Evolutionary conservation across 345 rosid species (phyloP).

Genomic region (Noccaea caerulescens): DNA sequence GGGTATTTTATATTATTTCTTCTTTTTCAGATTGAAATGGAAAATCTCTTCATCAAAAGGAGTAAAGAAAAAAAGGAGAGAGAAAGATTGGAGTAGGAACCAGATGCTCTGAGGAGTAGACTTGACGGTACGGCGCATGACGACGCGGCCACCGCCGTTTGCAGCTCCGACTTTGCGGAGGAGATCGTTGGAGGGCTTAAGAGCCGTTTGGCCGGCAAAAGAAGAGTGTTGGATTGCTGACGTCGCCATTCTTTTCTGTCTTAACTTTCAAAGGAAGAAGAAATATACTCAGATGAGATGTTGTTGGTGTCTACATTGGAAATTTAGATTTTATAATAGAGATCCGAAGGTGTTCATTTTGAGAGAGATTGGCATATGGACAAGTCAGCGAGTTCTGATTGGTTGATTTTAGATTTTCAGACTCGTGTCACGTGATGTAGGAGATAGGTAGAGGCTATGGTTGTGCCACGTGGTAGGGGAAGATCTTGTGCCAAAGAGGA

Average conservation of each 20-base stretch:
- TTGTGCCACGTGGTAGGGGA: slow-evolving; percentile 7
- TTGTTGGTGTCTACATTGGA: background rate
- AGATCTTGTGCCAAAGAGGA: slow-evolving; percentile 15
- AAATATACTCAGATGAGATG: slow-evolving; percentile 17
- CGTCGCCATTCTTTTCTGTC: slow-evolving; percentile 61
- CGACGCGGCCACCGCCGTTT: slow-evolving; percentile 60
- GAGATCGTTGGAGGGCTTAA: slow-evolving; percentile 71
- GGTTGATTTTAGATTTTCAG: slow-evolving; percentile 35
- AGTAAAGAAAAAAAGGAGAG: no score
- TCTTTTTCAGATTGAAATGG: no score
- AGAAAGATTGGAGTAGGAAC: slow-evolving; percentile 41
- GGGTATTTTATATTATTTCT: no score
- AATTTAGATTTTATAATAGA: slow-evolving; percentile 15
- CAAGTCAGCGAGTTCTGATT: slow-evolving; percentile 22
- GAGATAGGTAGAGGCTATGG: slow-evolving; percentile 14
- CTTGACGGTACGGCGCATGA: slow-evolving; percentile 87
- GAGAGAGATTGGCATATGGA: background rate
- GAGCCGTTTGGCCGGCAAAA: slow-evolving; percentile 74
- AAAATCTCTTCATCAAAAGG: no score
- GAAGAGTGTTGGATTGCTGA: slow-evolving; percentile 80
- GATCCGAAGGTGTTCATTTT: slow-evolving; percentile 2
- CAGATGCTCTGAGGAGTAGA: slow-evolving; percentile 86
- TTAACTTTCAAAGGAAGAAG: background rate
- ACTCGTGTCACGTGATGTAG: slow-evolving; percentile 4
- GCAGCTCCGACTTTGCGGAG: slow-evolving; percentile 62